Evolutionary conservation across 2,329 filamentous ascomycete species (phyloP), one percentile per base, ranked within the genome.

Genomic region (Fusarium buharicum): DNA sequence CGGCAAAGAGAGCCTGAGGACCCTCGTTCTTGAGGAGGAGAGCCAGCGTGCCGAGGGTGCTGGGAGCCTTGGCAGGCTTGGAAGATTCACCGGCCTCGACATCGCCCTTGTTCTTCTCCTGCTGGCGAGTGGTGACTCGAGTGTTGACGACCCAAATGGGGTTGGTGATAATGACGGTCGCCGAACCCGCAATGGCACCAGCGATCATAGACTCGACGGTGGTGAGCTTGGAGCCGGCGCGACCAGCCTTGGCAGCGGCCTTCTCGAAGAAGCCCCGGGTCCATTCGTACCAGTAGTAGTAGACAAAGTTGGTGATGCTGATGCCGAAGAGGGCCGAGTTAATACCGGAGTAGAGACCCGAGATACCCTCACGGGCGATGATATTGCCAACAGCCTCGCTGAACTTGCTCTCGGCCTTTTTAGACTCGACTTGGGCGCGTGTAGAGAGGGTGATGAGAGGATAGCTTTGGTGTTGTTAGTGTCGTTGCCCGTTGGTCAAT

Each of bases 251-350:
- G 55, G 84, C 76, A 40, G 93, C 92, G 10, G 92, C 91, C 64
- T 84, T 83, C 75, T 92, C 92, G 80, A 98, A 97, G 74, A 90
- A 90, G 46, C 90, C 84, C 56, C 93, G 89, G 62, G 93, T 95
- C 91, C 92, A 99, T 81, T 99, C 95, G 79, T 98, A 99, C 94
- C 92, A 99, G 84, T 98, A 99, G 81, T 99, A 99, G 84, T 99
- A 99, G 43, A 99, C 94, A 75, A 99, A 99, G 82, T 99, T 99
- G 71, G 95, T 99, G 69, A 99, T 89, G 77, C 91, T 95, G 81
- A 99, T 98, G 76, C 95, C 95, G 77, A 99, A 97, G 40, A 99
- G 84, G 47, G 95, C 95, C 62, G 91, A 96, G 77, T 96, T 92
- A 57, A 99, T 86, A 37, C 95, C 95, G 7, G 95, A 89, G 76